Evolutionary conservation across 2,329 filamentous ascomycete species (phyloP), one percentile per base, ranked within the genome.

Genomic region (Cladobotryum protrusum): DNA sequence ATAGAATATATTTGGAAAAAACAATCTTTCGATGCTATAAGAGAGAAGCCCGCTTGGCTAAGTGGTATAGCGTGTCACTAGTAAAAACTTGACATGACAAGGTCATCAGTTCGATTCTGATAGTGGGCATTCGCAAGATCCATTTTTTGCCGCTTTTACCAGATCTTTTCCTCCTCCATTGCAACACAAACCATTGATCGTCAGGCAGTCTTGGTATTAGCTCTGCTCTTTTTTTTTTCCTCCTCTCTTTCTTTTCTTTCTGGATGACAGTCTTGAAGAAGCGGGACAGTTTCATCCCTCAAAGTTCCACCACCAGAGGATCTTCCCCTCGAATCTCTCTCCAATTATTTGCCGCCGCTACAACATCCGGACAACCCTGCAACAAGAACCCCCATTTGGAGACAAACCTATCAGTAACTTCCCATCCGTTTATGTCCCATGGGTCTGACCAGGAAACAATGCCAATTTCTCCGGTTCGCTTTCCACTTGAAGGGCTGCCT

Each of bases 391-490:
- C 49, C 49, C 49, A 51, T 40, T 44, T 51, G 1, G 32, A 37
- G 6, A 44, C 40, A 12, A 51, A 51, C 15, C 32, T 48, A 17
- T 51, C 49, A 4, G 49, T 51, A 14, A 51, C 29, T 13, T 51
- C 49, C 49, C 49, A 51, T 8, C 49, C 49, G 5, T 24, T 20
- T 41, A 56, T 54, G 11, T 56, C 48, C 54, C 53, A 56, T 6
- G 54, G 54, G 43, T 56, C 53, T 17, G 54, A 56, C 54, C 54
- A 56, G 7, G 53, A 56, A 19, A 56, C 41, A 3, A 56, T 41
- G 9, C 54, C 54, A 13, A 52, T 17, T 15, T 55, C 51, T 11
- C 41, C 39, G 4, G 48, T 9, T 29, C 24, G 24, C 11, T 29
- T 29, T 4, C 11, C 24, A 37, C n/a, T 33, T 12, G 18, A 35